These are phyloP conservation scores for Sesbania bispinosa DNA, from an alignment of 306 rosid species.

Conservation along the genomic window DNA sequence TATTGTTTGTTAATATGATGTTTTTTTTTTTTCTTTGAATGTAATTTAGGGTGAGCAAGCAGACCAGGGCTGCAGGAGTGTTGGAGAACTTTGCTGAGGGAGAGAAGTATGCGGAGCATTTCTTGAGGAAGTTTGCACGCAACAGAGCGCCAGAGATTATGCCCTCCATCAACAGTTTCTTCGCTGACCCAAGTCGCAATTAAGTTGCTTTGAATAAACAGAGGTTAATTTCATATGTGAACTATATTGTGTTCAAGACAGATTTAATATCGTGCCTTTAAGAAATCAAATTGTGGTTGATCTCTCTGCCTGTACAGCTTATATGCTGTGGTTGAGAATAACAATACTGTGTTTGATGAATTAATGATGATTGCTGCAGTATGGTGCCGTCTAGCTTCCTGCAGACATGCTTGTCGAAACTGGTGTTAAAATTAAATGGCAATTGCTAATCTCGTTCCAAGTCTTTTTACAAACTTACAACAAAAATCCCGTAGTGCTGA, in stretches of 20 bases:
- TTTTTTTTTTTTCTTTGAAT: background rate
- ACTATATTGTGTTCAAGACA: background rate
- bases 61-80: conserved; percentile 80
- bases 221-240: background rate
- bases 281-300: conserved; percentile 17
- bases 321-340: conserved; percentile 27
- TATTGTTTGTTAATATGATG: background rate
- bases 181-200: conserved; percentile 58
- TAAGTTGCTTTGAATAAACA: conserved; percentile 35
- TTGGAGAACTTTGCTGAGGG: conserved; percentile 80
- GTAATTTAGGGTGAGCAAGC: conserved; percentile 66
- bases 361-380: background rate
- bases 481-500: background rate
- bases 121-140: conserved; percentile 64
- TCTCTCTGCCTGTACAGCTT: conserved; percentile 13
- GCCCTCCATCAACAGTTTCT: conserved; percentile 70
- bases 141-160: conserved; percentile 69
- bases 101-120: conserved; percentile 71
- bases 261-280: conserved; percentile 1
- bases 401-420: background rate
- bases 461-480: background rate
- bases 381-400: background rate
- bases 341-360: conserved; percentile 15
- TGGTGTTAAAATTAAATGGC: background rate
- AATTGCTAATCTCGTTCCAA: background rate